Evolutionary conservation across 2,329 filamentous ascomycete genomes (phyloP), one percentile per base, ranked within the genome.

Genomic region (Cytospora piceae): DNA sequence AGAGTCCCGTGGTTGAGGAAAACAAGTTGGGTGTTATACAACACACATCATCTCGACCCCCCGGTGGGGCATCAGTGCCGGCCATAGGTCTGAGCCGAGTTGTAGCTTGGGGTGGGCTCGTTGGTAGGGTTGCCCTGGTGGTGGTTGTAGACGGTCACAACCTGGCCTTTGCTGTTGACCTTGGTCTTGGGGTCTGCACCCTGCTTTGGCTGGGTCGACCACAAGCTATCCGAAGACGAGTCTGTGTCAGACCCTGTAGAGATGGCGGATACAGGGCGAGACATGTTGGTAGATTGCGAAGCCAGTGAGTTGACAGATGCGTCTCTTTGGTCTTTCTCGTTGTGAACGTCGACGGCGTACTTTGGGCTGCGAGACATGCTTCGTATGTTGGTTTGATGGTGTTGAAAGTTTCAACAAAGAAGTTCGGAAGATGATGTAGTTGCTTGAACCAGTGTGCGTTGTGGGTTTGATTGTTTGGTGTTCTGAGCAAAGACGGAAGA

Each of bases 81-180:
- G 46, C 24, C 51, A 20, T 63, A 57, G 5, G 32, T 49, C 39
- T 55, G 34, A 31, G 52, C 51, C 12, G 58, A 37, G 29, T 61
- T 57, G 58, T 63, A 63, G 17, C 52, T 51, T 20, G 60, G 60
- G 22, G 39, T 53, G 14, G 37, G 58, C 39, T 56, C 63, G 12
- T 42, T 61, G 52, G 42, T 11, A 55, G 53, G 51, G 46, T 17
- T 57, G 24, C 54, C 34, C 22, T 56, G 37, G 4, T 53, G 17
- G 54, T 61, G 52, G 31, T 68, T 65, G n/a, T 37, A 63, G 24
- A 68, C 66, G 4, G 66, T 68, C 31, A 68, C 66, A 27, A 66
- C 27, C 32, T 55, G 46, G 27, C 66, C 66, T n/a, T 54, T 66
- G 42, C 34, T 61, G 51, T 57, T 46, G 32, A 63, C 49, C 39